Evolutionary conservation across 768 basidiomycete genomes (phyloP).

Genomic region (Lentinula boryana): DNA sequence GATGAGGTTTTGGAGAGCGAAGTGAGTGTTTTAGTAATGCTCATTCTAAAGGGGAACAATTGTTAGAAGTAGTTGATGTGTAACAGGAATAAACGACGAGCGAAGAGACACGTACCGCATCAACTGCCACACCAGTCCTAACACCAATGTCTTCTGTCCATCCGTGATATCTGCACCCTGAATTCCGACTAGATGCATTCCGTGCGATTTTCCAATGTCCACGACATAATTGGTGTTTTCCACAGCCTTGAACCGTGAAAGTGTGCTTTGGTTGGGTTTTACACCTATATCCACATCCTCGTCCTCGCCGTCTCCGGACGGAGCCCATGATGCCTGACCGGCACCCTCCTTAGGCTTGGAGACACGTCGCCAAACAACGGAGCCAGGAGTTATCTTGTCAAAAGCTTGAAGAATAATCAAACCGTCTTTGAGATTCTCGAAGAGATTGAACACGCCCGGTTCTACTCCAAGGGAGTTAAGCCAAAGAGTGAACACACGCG

Average conservation of each 20-base stretch:
- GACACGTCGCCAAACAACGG: conserved; percentile 93
- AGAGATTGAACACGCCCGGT: conserved; percentile 92
- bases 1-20: conserved; percentile 50
- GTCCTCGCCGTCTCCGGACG: conserved; percentile 41
- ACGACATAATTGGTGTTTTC: conserved; percentile 98
- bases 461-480: conserved; percentile 96
- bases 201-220: conserved; percentile 87
- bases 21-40: conserved; percentile 85
- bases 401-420: conserved; percentile 91
- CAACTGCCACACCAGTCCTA: conserved; percentile 96
- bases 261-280: conserved; percentile 73
- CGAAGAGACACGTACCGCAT: conserved; percentile 60
- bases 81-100: neutral
- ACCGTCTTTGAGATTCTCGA: conserved; percentile 94
- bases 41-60: conserved; percentile 44
- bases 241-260: conserved; percentile 95
- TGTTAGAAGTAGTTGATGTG: neutral
- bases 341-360: conserved; percentile 81
- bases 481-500: conserved; percentile 97
- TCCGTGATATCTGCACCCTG: conserved; percentile 98
- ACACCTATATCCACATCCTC: conserved; percentile 80
- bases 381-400: conserved; percentile 90
- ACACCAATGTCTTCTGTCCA: conserved; percentile 84
- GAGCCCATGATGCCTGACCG: conserved; percentile 30
- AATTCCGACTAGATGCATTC: conserved; percentile 94